A percentile compares a stretch with the other conserved stretches of the same genome.
phyloP scores from a whole-genome alignment of 176 grass and related monocot species.

The Musa troglodytarum region DNA sequence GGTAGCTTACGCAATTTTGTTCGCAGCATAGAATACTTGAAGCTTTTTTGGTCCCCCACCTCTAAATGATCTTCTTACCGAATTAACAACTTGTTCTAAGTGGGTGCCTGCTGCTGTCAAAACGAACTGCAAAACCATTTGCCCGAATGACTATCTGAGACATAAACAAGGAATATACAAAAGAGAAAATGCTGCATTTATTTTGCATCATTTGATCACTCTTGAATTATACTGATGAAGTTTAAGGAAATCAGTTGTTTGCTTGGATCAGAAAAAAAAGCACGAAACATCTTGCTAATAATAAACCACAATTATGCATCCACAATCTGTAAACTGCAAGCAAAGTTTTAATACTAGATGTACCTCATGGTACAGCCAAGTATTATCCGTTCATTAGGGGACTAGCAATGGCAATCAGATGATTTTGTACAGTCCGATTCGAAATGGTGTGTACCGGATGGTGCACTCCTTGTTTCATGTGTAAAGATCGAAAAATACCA shows the following conservation, averaged over 20 bases:
- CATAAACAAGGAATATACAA: background rate
- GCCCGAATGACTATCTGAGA: conserved; percentile 9
- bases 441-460: no score
- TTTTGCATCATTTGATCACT: background rate
- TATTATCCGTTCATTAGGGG: no score
- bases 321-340: background rate
- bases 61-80: conserved; percentile 40
- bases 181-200: background rate
- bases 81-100: conserved; percentile 57
- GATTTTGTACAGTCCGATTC: no score
- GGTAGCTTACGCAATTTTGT: conserved; percentile 63
- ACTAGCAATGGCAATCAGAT: no score
- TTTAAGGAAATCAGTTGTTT: background rate
- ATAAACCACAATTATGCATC: background rate
- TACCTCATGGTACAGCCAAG: no score
- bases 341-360: no score
- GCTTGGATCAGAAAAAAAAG: background rate
- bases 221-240: background rate
- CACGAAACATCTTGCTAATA: background rate
- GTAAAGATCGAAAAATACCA: no score
- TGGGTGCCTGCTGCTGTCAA: conserved; percentile 76
- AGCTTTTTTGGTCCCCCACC: conserved; percentile 55
- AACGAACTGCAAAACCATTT: conserved; percentile 60
- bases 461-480: no score
- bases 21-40: conserved; percentile 63